Evolutionary conservation across 164 flowering plant genomes (phyloP), one percentile per base, ranked within the genome.

Genomic region (Piper betle): DNA sequence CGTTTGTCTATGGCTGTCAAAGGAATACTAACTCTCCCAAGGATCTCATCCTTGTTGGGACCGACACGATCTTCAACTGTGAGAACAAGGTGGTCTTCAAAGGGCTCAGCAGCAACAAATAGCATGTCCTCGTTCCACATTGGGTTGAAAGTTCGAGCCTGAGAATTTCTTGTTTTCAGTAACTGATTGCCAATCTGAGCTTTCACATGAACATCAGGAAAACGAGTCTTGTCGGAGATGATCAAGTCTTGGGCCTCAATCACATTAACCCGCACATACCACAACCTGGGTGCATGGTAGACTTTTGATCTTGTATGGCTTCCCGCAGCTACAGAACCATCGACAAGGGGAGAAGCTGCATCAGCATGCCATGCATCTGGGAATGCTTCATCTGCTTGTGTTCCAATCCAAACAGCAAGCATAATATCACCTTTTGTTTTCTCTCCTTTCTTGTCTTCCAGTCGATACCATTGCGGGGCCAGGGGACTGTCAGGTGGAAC

Each of bases 391-490:
- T 91, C 95, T 19, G 97, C 95, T 67, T 91, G 97, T 5, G 97
- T 91, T 17, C 97, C 97, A 55, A 91, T 81, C 97, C 97, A 91
- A 50, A 91, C 86, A 11, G 97, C 97, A 43, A 91, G 80, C 97
- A 91, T 91, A 62, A 91, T 62, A 76, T 91, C 97, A 10, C 94
- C 88, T 68, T 77, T 88, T 37, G 76, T 39, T 75, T 77, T 86
- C 59, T 88, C 91, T 19, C 88, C 88, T 59, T 80, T 81, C 74
- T 80, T 85, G 61, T 88, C 84, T 65, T 79, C 81, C 18, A 91
- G 82, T 43, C 91, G 79, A 68, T 86, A 86, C 96, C 97, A 88
- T 66, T 86, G 79, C 52, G 97, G 94, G 42, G 97, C 97, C 62
- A 91, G 65, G 6, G 97, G 97, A 68, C 97, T 91, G 66, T 91